A percentile compares a stretch with the other conserved stretches of the same genome.
Conservation (phyloP, 495 filamentous ascomycete genomes). For the Xylaria bambusicola region DNA sequence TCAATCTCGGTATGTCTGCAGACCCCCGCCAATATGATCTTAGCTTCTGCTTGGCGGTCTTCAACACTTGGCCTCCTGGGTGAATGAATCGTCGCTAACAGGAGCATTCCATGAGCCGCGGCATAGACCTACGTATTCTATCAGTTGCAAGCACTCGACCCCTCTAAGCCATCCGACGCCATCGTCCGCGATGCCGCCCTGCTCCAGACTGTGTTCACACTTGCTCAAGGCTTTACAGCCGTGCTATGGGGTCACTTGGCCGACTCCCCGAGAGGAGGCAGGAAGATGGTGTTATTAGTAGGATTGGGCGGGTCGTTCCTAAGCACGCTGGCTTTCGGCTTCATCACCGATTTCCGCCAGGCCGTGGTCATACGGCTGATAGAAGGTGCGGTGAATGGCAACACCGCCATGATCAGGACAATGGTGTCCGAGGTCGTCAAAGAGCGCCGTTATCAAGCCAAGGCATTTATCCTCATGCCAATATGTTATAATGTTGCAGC, state of each 20-base stretch:
- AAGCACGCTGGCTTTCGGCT: slow-evolving; percentile 69
- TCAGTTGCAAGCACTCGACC: slow-evolving; percentile 60
- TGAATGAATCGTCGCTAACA: not conserved
- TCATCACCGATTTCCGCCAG: slow-evolving; percentile 59
- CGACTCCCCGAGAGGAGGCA: slow-evolving; percentile 61
- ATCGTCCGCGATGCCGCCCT: slow-evolving; percentile 67
- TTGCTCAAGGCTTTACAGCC: slow-evolving; percentile 68
- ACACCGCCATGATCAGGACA: slow-evolving; percentile 67
- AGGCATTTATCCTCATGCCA: slow-evolving; percentile 58
- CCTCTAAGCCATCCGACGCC: slow-evolving; percentile 53
- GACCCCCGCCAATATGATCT: not conserved
- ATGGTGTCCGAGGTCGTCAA: slow-evolving; percentile 67
- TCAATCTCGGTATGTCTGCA: slow-evolving; percentile 47
- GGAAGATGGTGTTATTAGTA: slow-evolving; percentile 65
- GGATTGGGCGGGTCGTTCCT: slow-evolving; percentile 60
- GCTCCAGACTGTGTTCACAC: slow-evolving; percentile 65
- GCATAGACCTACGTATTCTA: slow-evolving; percentile 60
- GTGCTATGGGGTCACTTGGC: slow-evolving; percentile 68
- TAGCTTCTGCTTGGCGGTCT: not conserved
- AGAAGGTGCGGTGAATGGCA: slow-evolving; percentile 68
- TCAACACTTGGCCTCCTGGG: not conserved
- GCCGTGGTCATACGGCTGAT: slow-evolving; percentile 63
- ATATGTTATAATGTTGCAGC: slow-evolving; percentile 66
- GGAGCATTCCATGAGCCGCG: not conserved
- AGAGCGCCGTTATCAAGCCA: slow-evolving; percentile 57